A percentile compares a stretch with the other conserved stretches of the same genome.
Evolutionary conservation across 1,139 yeast species (phyloP).

Genomic region (Kodamaea fungicola): DNA sequence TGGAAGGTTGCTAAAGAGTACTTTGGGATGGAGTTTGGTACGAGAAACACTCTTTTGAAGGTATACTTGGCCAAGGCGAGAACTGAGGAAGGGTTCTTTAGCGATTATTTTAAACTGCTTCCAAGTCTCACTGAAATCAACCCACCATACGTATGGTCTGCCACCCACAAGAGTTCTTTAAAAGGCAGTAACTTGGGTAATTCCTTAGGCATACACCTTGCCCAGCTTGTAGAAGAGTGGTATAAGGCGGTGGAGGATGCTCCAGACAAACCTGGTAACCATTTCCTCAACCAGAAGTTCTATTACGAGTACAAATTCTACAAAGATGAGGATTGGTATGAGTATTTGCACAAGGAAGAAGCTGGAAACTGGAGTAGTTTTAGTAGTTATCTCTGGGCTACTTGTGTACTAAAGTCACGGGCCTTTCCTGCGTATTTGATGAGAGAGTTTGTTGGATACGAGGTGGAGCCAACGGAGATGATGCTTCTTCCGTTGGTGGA

Average conservation of each 20-base stretch:
- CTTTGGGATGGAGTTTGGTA: constrained; percentile 20
- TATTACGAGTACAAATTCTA: constrained; percentile 48
- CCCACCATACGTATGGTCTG: constrained; percentile 64
- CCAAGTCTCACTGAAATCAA: constrained; percentile 49
- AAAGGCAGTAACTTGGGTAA: constrained; percentile 62
- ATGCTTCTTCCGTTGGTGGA: constrained; percentile 80
- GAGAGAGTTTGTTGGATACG: constrained; percentile 17
- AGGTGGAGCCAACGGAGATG: constrained; percentile 44
- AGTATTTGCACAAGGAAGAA: constrained; percentile 21
- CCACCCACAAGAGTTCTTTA: constrained; percentile 46
- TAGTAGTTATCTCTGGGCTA: constrained; percentile 70
- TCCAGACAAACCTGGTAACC: constrained; percentile 38
- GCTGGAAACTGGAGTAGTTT: constrained; percentile 58
- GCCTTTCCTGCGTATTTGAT: constrained; percentile 68
- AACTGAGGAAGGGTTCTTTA: constrained; percentile 16
- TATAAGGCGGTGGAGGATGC: constrained; percentile 36
- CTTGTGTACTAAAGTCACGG: constrained; percentile 66
- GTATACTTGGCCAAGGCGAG: constrained; percentile 43
- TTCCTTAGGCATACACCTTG: constrained; percentile 34
- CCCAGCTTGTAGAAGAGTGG: constrained; percentile 49
- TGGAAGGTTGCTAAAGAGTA: constrained; percentile 39
- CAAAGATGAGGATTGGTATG: constrained; percentile 33
- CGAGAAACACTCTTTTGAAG: constrained; percentile 41
- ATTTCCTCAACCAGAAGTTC: constrained; percentile 42
- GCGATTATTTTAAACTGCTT: constrained; percentile 55